Evolutionary conservation across 495 filamentous ascomycete species (phyloP).

Genomic region (Hyaloscypha variabilis): DNA sequence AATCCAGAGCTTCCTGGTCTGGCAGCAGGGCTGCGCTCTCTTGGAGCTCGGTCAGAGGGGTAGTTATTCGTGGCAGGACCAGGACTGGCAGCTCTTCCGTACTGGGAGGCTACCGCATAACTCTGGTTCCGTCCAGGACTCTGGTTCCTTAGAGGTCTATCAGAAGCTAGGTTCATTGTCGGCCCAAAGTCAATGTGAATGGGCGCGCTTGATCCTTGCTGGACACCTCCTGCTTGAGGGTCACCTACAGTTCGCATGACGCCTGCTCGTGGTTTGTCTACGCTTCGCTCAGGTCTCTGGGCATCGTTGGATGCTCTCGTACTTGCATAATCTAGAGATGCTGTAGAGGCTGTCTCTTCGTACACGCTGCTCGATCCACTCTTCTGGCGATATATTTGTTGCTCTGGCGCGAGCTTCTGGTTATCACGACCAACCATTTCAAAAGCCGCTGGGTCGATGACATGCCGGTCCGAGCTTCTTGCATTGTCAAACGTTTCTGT

Average conservation of each 20-base stretch:
- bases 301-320: slow-evolving; percentile 68
- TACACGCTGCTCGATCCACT: slow-evolving; percentile 44
- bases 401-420: slow-evolving; percentile 3
- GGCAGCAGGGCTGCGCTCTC: slow-evolving; percentile 5
- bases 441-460: slow-evolving; percentile 67
- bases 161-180: slow-evolving; percentile 66
- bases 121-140: slow-evolving; percentile 24
- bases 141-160: slow-evolving; percentile 27
- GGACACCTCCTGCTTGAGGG: slow-evolving; percentile 1
- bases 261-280: slow-evolving; percentile 76
- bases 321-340: slow-evolving; percentile 67
- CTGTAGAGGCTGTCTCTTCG: slow-evolving; percentile 50
- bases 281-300: slow-evolving; percentile 42
- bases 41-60: slow-evolving; percentile 3
- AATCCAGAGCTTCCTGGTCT: slow-evolving; percentile 18
- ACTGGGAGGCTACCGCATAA: slow-evolving; percentile 13
- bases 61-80: slow-evolving; percentile 24
- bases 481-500: slow-evolving; percentile 50
- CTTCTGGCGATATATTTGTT: slow-evolving; percentile 34
- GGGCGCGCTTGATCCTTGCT: background rate
- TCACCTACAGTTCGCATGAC: slow-evolving; percentile 79
- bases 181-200: slow-evolving; percentile 83
- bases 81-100: slow-evolving; percentile 16
- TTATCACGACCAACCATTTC: slow-evolving; percentile 40
- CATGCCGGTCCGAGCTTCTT: slow-evolving; percentile 64